Conservation (phyloP, 2,329 filamentous ascomycete species). For the Gaeumannomyces tritici region DNA sequence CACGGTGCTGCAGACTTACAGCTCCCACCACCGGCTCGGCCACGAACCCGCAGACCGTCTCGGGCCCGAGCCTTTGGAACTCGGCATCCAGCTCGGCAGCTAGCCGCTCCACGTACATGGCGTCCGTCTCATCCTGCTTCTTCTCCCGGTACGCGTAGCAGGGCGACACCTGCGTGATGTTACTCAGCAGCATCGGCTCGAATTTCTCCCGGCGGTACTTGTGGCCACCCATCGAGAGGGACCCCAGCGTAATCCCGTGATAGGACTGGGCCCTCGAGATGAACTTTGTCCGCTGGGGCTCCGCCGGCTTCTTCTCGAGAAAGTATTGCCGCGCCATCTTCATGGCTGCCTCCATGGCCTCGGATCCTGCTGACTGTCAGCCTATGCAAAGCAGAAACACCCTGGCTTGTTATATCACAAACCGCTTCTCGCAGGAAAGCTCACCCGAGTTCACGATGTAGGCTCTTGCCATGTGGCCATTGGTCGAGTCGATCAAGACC, state of each 20-base stretch:
- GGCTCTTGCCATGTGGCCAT: conserved; percentile 25
- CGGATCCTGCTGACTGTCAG: conserved; percentile 36
- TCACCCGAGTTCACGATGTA: conserved; percentile 27
- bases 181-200: conserved; percentile 47
- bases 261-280: conserved; percentile 61
- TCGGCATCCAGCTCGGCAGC: conserved; percentile 57
- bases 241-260: conserved; percentile 62
- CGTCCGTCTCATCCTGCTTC: conserved; percentile 37
- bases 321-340: conserved; percentile 58
- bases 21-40: conserved; percentile 67
- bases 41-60: conserved; percentile 61
- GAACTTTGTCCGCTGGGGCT: conserved; percentile 50
- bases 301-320: conserved; percentile 42
- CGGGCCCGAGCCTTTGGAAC: conserved; percentile 53
- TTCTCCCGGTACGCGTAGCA: conserved; percentile 57
- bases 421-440: conserved; percentile 5
- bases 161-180: conserved; percentile 52
- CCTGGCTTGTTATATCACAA: too few species aligned
- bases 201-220: conserved; percentile 50
- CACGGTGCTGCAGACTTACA: conserved; percentile 28
- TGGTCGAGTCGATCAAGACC: conserved; percentile 23
- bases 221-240: conserved; percentile 56
- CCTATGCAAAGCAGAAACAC: conserved; percentile 17
- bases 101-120: conserved; percentile 50
- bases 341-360: conserved; percentile 55